phyloP scores from a whole-genome alignment of 495 filamentous ascomycete genomes.

The Trichoderma gamsii region DNA sequence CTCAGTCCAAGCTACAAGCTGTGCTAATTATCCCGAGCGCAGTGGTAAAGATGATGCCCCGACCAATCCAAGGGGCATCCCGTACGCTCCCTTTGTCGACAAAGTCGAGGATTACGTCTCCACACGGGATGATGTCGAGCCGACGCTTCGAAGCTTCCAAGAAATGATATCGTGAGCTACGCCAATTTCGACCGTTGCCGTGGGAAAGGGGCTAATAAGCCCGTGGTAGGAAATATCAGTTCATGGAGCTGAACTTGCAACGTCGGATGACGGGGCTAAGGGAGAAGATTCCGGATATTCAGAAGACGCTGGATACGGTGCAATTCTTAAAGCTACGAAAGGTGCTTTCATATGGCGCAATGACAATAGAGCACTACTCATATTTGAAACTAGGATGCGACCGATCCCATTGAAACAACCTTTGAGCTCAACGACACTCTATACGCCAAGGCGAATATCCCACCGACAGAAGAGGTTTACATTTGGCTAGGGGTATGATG shows the following conservation, averaged over 20 bases:
- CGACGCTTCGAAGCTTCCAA: conserved; percentile 85
- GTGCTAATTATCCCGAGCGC: not conserved
- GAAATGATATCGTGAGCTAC: conserved; percentile 90
- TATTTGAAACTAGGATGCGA: conserved; percentile 28
- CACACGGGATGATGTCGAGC: conserved; percentile 78
- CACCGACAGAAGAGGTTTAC: conserved; percentile 85
- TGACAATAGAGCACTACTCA: not conserved
- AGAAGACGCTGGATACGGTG: conserved; percentile 94
- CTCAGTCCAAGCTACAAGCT: not conserved
- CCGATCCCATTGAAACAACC: conserved; percentile 75
- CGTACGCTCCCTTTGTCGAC: conserved; percentile 90
- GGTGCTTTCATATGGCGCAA: conserved; percentile 31
- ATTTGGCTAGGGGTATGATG: conserved; percentile 78
- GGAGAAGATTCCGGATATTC: conserved; percentile 96
- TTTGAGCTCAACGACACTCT: conserved; percentile 97
- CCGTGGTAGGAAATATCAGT: conserved; percentile 80
- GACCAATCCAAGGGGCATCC: conserved; percentile 91
- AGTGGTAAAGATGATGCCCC: conserved; percentile 46
- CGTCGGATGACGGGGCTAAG: conserved; percentile 72
- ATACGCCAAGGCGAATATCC: conserved; percentile 78
- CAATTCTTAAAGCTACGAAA: conserved; percentile 67
- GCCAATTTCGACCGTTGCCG: not conserved
- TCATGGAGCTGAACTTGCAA: conserved; percentile 94
- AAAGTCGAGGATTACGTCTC: conserved; percentile 93
- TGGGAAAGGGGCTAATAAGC: conserved; percentile 7